phyloP scores from a whole-genome alignment of 2,329 filamentous ascomycete genomes.

The Cordyceps cicadae region DNA sequence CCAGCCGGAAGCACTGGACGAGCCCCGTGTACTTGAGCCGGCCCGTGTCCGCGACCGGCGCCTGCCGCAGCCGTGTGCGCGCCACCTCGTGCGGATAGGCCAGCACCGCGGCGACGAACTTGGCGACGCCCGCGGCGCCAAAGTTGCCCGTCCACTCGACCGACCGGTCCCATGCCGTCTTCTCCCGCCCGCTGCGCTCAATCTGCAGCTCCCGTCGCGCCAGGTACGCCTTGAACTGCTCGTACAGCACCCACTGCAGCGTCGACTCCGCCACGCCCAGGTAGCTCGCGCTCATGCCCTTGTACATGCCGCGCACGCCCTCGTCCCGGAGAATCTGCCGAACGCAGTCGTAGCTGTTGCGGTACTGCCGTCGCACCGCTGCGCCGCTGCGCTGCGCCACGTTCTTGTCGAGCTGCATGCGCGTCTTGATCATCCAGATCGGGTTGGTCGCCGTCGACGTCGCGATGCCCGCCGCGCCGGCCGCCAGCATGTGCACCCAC shows the following conservation, averaged over 20 bases:
- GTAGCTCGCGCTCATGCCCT: conserved; percentile 85
- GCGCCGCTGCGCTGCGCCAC: conserved; percentile 38
- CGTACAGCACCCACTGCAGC: conserved; percentile 89
- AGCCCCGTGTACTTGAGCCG: conserved; percentile 81
- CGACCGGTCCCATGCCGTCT: conserved; percentile 63
- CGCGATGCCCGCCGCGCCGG: conserved; percentile 68
- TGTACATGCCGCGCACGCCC: conserved; percentile 75
- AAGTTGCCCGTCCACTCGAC: conserved; percentile 74
- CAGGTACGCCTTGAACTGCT: conserved; percentile 77
- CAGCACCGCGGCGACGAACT: conserved; percentile 72
- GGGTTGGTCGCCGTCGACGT: conserved; percentile 91
- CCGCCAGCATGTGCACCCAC: conserved; percentile 71
- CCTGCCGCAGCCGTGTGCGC: conserved; percentile 75
- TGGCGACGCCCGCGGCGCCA: conserved; percentile 72
- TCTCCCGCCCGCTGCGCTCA: conserved; percentile 49
- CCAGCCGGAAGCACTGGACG: conserved; percentile 76
- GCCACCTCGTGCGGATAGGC: conserved; percentile 93
- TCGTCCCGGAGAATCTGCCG: conserved; percentile 73
- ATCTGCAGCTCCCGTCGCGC: conserved; percentile 53
- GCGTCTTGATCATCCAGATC: conserved; percentile 93
- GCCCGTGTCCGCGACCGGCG: conserved; percentile 58
- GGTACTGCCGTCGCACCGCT: conserved; percentile 58
- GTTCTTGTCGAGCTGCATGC: conserved; percentile 85
- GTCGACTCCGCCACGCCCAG: conserved; percentile 85
- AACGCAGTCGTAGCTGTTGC: conserved; percentile 82